phyloP scores from a whole-genome alignment of 139 green algal genomes.

The Haematococcus sp. region DNA sequence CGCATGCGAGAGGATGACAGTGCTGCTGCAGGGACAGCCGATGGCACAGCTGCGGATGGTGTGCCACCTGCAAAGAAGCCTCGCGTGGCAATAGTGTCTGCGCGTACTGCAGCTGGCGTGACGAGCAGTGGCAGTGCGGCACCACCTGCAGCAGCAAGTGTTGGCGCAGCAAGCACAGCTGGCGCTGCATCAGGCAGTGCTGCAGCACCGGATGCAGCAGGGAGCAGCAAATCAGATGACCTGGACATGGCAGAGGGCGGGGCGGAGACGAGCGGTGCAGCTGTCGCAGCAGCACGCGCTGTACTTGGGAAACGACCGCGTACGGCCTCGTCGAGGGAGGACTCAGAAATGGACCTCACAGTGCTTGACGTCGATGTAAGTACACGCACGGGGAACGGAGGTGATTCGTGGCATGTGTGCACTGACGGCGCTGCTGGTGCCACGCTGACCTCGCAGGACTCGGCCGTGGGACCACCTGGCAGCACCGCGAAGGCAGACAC shows the following conservation, averaged over 20 bases:
- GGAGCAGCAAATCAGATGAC: background rate
- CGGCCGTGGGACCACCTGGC: constrained; percentile 1
- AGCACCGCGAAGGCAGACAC: background rate
- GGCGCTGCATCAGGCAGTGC: background rate
- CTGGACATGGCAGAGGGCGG: background rate
- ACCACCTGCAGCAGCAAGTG: background rate
- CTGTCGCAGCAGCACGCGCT: background rate
- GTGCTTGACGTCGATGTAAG: no score
- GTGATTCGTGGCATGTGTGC: no score
- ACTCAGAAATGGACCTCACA: no score
- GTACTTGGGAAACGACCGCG: background rate
- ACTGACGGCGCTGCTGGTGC: no score
- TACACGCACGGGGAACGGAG: no score
- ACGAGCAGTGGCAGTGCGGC: background rate
- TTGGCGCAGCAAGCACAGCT: background rate
- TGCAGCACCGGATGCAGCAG: background rate
- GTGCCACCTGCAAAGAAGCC: background rate
- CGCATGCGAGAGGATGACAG: background rate
- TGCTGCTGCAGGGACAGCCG: background rate
- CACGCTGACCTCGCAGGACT: no score
- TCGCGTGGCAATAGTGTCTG: background rate
- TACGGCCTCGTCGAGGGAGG: background rate
- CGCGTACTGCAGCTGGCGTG: background rate
- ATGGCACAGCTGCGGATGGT: background rate
- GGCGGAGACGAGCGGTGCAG: background rate